These are phyloP conservation scores for Hamigera avellanea DNA, from an alignment of 495 filamentous ascomycete genomes.

Conservation along the genomic window DNA sequence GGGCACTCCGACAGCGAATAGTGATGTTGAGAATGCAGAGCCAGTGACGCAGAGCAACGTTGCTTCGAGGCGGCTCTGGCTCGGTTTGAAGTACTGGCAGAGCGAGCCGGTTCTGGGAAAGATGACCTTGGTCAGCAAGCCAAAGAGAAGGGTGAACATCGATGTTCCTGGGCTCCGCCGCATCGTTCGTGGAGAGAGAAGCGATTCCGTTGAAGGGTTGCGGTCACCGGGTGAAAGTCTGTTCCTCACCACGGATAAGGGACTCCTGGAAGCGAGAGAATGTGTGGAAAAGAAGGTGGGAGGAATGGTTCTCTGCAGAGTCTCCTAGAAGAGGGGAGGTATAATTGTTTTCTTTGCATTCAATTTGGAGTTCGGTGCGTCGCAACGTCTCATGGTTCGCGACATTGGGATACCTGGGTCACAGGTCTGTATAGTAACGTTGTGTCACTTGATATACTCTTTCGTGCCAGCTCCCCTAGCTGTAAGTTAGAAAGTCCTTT, in stretches of 20 bases:
- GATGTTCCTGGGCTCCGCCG: constrained; percentile 44
- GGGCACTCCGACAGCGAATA: constrained; percentile 28
- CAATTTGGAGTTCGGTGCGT: constrained; percentile 34
- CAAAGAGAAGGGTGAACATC: constrained; percentile 60
- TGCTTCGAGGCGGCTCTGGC: constrained; percentile 68
- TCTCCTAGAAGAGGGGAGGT: constrained; percentile 22
- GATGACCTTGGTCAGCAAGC: constrained; percentile 62
- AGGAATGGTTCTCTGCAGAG: constrained; percentile 71
- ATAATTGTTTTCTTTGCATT: constrained; percentile 25
- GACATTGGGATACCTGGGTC: constrained; percentile 25
- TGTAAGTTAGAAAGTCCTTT: constrained; percentile 2
- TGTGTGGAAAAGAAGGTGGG: constrained; percentile 77
- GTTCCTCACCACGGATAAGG: constrained; percentile 66
- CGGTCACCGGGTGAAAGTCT: constrained; percentile 72
- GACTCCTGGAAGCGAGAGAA: constrained; percentile 77
- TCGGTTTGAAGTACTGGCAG: constrained; percentile 90
- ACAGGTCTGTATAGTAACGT: constrained; percentile 28
- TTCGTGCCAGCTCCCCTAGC: constrained; percentile 1
- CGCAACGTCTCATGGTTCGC: constrained; percentile 26
- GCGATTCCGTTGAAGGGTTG: constrained; percentile 57
- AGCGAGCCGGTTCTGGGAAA: constrained; percentile 70
- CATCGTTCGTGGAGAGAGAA: constrained; percentile 54
- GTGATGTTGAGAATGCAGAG: constrained; percentile 28
- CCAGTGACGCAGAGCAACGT: constrained; percentile 69
- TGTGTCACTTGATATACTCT: not conserved